phyloP scores from a whole-genome alignment of 192 early-diverging fungal genomes.

The Funneliformis geosporum region DNA sequence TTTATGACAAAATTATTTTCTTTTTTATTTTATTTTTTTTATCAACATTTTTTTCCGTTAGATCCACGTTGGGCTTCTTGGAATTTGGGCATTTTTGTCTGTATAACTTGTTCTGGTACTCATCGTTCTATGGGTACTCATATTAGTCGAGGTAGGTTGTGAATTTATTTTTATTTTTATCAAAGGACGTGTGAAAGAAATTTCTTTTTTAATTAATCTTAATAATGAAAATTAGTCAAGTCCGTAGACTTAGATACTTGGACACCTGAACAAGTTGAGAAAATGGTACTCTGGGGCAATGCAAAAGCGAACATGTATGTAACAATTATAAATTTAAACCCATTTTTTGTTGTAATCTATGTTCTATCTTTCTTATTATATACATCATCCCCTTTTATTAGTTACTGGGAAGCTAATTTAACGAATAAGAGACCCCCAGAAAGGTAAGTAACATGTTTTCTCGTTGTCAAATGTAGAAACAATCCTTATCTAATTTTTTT shows the following conservation, averaged over 20 bases:
- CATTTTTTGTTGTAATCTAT: neutral
- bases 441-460: conserved; percentile 35
- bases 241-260: conserved; percentile 81
- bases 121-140: conserved; percentile 85
- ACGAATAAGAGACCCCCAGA: conserved; percentile 53
- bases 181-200: neutral
- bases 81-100: conserved; percentile 65
- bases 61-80: conserved; percentile 74
- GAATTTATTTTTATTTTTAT: neutral
- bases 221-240: conserved; percentile 60
- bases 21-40: neutral
- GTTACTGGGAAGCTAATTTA: conserved; percentile 60
- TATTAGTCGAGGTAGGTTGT: conserved; percentile 71
- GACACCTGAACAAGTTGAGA: conserved; percentile 77
- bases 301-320: conserved; percentile 64
- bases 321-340: too few relatives aligned
- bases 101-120: conserved; percentile 67
- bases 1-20: neutral
- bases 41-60: conserved; percentile 35
- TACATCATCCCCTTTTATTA: conserved; percentile 27
- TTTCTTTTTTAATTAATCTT: conserved; percentile 8
- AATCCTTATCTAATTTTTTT: conserved; percentile 5
- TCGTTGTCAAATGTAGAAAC: conserved; percentile 7
- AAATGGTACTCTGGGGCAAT: conserved; percentile 82
- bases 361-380: neutral